These are phyloP conservation scores for Inga laurina DNA, from an alignment of 306 rosid genomes.

Conservation along the genomic window DNA sequence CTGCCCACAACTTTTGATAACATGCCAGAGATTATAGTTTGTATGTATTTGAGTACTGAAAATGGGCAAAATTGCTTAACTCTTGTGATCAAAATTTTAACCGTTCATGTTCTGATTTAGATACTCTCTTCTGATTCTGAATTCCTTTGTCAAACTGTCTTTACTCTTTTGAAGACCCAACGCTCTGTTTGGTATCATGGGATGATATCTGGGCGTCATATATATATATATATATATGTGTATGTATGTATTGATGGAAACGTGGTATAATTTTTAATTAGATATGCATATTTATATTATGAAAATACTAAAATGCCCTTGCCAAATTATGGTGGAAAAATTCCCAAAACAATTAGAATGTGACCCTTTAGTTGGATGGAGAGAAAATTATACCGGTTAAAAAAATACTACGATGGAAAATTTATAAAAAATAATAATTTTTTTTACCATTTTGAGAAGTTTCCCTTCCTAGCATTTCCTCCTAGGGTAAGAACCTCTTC, in stretches of 20 bases:
- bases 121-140: background rate
- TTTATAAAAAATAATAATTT: too few species aligned
- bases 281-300: background rate
- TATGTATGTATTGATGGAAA: background rate
- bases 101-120: background rate
- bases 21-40: background rate
- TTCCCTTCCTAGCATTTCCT: too few species aligned
- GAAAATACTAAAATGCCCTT: background rate
- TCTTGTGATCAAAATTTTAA: background rate
- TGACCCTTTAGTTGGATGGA: too few species aligned
- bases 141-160: background rate
- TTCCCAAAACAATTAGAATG: too few species aligned
- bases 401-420: too few species aligned
- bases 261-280: too few species aligned
- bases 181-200: too few species aligned
- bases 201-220: background rate
- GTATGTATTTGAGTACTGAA: background rate
- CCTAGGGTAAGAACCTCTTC: too few species aligned
- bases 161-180: background rate
- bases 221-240: too few species aligned
- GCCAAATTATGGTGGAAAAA: background rate
- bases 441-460: too few species aligned
- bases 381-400: too few species aligned
- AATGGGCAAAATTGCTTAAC: background rate
- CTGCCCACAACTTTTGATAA: constrained; percentile 21